Evolutionary conservation across 2,329 filamentous ascomycete species (phyloP).

Genomic region (Nemania sp.): DNA sequence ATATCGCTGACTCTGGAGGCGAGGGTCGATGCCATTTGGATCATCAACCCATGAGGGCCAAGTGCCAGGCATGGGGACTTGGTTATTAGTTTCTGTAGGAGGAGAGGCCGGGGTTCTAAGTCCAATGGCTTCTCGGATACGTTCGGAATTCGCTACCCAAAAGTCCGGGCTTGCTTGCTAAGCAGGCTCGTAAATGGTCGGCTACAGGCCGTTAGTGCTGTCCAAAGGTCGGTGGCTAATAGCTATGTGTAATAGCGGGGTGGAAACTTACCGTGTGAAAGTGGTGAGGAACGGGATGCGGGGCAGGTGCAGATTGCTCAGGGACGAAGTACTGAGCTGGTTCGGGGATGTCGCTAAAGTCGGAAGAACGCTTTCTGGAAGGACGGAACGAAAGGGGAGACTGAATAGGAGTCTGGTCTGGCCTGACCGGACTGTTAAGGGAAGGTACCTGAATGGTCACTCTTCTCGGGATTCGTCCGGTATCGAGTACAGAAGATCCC

Average conservation of each 20-base stretch:
- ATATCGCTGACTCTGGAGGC: not conserved
- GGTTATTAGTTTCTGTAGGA: conserved; percentile 4
- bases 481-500: not conserved
- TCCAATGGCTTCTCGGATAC: conserved; percentile 7
- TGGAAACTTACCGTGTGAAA: conserved; percentile 17
- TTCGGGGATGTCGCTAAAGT: conserved; percentile 1
- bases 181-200: conserved; percentile 35
- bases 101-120: not conserved
- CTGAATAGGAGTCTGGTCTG: too few relatives aligned
- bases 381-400: not conserved
- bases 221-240: not conserved
- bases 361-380: conserved; percentile 13
- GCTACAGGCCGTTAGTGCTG: conserved; percentile 25
- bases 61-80: conserved; percentile 30
- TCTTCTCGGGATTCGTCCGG: not conserved
- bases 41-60: conserved; percentile 37
- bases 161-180: conserved; percentile 34
- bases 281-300: not conserved
- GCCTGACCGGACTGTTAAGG: not conserved
- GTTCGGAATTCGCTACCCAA: conserved; percentile 20
- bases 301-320: not conserved
- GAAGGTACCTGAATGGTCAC: conserved; percentile 29
- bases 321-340: conserved; percentile 14
- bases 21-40: conserved; percentile 2
- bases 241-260: not conserved